Evolutionary conservation across 768 basidiomycete genomes (phyloP).

Genomic region (Tylopilus plumbeoviolaceoides): DNA sequence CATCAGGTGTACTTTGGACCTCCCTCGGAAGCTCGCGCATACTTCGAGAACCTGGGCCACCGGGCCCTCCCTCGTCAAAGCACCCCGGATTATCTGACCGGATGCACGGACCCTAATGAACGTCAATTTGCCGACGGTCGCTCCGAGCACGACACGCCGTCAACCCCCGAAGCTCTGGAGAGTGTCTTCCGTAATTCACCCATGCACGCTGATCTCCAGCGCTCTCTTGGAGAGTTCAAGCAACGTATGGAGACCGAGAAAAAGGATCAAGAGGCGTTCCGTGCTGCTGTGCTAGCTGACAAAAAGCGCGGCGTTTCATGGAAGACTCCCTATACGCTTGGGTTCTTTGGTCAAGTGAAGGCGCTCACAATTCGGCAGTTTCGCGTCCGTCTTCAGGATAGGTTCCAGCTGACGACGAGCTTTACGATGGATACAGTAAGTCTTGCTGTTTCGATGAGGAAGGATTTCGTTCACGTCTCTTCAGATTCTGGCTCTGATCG

Average conservation of each 20-base stretch:
- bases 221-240: slow-evolving; percentile 54
- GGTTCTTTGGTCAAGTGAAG: slow-evolving; percentile 69
- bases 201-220: slow-evolving; percentile 40
- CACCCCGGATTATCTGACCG: slow-evolving; percentile 82
- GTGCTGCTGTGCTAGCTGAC: slow-evolving; percentile 66
- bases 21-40: slow-evolving; percentile 64
- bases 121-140: slow-evolving; percentile 69
- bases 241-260: slow-evolving; percentile 53
- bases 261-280: slow-evolving; percentile 72
- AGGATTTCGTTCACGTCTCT: neutral
- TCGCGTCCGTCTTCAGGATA: slow-evolving; percentile 68
- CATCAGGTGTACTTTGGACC: slow-evolving; percentile 81
- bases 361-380: slow-evolving; percentile 73
- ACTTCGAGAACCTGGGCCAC: slow-evolving; percentile 76
- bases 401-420: slow-evolving; percentile 72
- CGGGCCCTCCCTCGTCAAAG: slow-evolving; percentile 75
- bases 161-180: slow-evolving; percentile 66
- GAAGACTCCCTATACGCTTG: slow-evolving; percentile 80
- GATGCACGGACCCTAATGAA: slow-evolving; percentile 82
- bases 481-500: slow-evolving; percentile 42
- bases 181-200: slow-evolving; percentile 52
- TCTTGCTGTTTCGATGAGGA: neutral
- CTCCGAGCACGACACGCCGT: slow-evolving; percentile 52
- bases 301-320: slow-evolving; percentile 76
- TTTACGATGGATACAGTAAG: slow-evolving; percentile 57